A percentile compares a stretch with the other conserved stretches of the same genome.
Conservation (phyloP, 208 protist species). For the Phytomonas francai region DNA sequence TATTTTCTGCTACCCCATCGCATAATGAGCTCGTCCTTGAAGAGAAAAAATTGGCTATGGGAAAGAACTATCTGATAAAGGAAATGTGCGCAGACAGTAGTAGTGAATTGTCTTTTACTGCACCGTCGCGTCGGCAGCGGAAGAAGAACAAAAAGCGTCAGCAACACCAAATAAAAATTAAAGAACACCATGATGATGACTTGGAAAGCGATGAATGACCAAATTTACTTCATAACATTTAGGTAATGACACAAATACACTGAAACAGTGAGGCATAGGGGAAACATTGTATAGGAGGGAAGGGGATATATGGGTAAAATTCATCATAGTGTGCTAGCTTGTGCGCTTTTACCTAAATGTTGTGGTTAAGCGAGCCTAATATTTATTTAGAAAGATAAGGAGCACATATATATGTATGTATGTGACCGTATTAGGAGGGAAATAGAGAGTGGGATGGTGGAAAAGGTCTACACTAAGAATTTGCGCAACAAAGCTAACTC, state of each 20-base stretch:
- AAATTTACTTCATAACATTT: neutral
- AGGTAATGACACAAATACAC: constrained; percentile 2
- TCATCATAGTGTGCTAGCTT: neutral
- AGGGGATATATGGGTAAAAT: neutral
- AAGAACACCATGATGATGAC: constrained; percentile 16
- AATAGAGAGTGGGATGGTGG: neutral
- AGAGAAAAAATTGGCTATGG: neutral
- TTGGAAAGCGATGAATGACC: neutral
- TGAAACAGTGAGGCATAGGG: constrained; percentile 6
- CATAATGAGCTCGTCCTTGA: neutral
- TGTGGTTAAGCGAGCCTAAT: neutral
- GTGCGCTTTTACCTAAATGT: neutral
- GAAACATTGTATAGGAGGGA: neutral
- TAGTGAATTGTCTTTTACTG: neutral
- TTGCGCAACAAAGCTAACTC: constrained; percentile 2
- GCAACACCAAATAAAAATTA: constrained; percentile 15
- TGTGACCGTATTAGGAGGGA: too few relatives aligned
- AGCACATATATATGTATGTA: neutral
- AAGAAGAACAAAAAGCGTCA: constrained; percentile 28
- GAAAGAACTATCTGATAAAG: neutral
- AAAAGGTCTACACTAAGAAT: neutral
- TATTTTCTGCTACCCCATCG: neutral
- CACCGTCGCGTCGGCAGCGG: constrained; percentile 18
- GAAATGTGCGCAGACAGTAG: neutral
- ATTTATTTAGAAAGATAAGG: neutral